Evolutionary conservation across 768 basidiomycete genomes (phyloP), one percentile per base, ranked within the genome.

Genomic region (Calocera viscosa): DNA sequence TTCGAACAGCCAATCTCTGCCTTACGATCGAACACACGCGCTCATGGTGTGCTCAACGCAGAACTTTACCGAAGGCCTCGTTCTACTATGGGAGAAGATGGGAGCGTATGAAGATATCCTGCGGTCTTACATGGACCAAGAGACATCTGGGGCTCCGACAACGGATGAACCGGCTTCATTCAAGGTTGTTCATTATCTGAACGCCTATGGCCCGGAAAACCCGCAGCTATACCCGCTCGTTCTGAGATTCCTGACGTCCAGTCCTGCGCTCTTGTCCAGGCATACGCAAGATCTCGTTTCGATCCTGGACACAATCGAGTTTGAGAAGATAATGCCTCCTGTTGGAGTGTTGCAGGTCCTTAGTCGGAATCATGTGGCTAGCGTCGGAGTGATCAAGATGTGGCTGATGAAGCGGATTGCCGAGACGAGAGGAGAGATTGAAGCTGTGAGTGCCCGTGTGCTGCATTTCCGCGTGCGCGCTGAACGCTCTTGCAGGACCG

Each of bases 61-160:
- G 40, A 81, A 79, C 14, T 96, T 93, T 72, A 93, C 87, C 0
- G 83, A 84, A 0, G 96, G 96, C 0, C 82, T 95, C 12, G 89
- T 98, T 1, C 77, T 90, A 2, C 80, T 98, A 1, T 98, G 94
- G 91, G 96, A 96, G 77, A 86, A 83, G 68, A 80, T 94, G 78
- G 93, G 90, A 7, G 94, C 96, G 95, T 91, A 92, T 74, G 95
- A 97, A 72, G 94, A 96, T 70, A 86, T 98, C 60, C 74, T 98
- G 33, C 83, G 94, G 26, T 96, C 91, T 78, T 94, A 89, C 88
- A 94, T 95, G 83, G 89, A 90, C 67, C 81, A 81, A 68, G 81
- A 88, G 66, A 67, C 64, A 11, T 53, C 65, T 17, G 71, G 67
- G 0, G 66, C 68, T 1, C 68, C 73, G 7, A 81, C 82, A 19